Conservation (phyloP, 1,139 yeast genomes). For the Protomyces inundatus region DNA sequence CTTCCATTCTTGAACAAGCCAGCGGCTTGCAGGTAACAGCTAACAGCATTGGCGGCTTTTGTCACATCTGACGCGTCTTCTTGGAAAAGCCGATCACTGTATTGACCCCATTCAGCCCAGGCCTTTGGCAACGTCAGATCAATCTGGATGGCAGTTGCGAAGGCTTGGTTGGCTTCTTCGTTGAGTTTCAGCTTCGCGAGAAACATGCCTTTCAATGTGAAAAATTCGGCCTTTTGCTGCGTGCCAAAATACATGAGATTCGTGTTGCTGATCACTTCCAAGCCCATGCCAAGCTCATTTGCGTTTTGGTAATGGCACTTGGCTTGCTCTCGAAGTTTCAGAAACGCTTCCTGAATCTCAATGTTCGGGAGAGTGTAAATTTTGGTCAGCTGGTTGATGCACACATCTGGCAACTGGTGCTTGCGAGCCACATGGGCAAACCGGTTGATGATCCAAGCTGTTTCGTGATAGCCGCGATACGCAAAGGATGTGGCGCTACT, state of each 20-base stretch:
- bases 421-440: conserved; percentile 98
- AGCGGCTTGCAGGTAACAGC: conserved; percentile 96
- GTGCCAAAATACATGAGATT: conserved; percentile 93
- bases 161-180: conserved; percentile 95
- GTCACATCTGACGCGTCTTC: conserved; percentile 78
- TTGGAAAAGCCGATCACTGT: conserved; percentile 81
- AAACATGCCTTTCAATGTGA: conserved; percentile 96
- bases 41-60: conserved; percentile 87
- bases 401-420: conserved; percentile 95
- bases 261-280: conserved; percentile 94
- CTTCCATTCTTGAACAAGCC: conserved; percentile 90
- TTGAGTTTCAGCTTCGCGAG: conserved; percentile 80
- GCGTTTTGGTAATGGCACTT: conserved; percentile 91
- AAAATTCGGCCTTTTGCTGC: conserved; percentile 95
- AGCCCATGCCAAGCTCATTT: conserved; percentile 83
- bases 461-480: conserved; percentile 95
- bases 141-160: conserved; percentile 94
- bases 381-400: conserved; percentile 85
- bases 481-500: conserved; percentile 65
- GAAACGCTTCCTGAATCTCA: conserved; percentile 95
- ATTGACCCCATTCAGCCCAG: conserved; percentile 99
- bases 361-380: conserved; percentile 94
- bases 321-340: conserved; percentile 93
- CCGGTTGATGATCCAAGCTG: conserved; percentile 97
- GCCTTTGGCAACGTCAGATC: conserved; percentile 93